These are phyloP conservation scores for Brettanomyces naardenensis DNA, from an alignment of 805 yeast species.

Conservation along the genomic window DNA sequence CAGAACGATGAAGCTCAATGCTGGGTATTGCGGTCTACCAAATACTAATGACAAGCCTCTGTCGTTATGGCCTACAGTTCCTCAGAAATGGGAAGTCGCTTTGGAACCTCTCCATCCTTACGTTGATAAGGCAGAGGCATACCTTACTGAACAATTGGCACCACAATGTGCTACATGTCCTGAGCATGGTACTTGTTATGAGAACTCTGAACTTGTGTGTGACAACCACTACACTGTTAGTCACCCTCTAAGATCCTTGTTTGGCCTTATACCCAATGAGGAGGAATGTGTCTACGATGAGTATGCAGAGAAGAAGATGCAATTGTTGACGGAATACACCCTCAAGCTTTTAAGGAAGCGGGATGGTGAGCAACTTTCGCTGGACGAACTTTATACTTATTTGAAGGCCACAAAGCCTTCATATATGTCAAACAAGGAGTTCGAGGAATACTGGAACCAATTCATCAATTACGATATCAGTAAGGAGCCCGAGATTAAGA, in stretches of 20 bases:
- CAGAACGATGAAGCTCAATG: constrained; percentile 49
- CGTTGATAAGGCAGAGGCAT: constrained; percentile 32
- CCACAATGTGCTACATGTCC: constrained; percentile 80
- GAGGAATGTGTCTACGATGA: constrained; percentile 71
- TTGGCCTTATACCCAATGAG: constrained; percentile 51
- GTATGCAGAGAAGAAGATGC: constrained; percentile 57
- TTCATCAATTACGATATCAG: constrained; percentile 33
- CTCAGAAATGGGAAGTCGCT: neutral
- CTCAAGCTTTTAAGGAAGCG: constrained; percentile 57
- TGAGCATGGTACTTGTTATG: constrained; percentile 66
- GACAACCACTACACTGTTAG: constrained; percentile 52
- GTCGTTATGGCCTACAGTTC: constrained; percentile 4
- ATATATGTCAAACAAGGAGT: constrained; percentile 50
- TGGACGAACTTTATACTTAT: constrained; percentile 56
- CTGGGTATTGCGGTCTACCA: constrained; percentile 66
- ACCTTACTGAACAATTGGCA: constrained; percentile 35
- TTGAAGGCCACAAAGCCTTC: constrained; percentile 51
- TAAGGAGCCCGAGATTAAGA: constrained; percentile 56
- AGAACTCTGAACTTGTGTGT: constrained; percentile 54
- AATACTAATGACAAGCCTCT: constrained; percentile 32
- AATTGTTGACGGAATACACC: constrained; percentile 58
- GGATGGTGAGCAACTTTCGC: constrained; percentile 54
- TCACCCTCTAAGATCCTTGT: constrained; percentile 46
- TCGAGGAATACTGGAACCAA: constrained; percentile 67
- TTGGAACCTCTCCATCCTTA: constrained; percentile 11